These are phyloP conservation scores for Macrophomina pseudophaseolina DNA, from an alignment of 2,329 filamentous ascomycete species.

Conservation along the genomic window DNA sequence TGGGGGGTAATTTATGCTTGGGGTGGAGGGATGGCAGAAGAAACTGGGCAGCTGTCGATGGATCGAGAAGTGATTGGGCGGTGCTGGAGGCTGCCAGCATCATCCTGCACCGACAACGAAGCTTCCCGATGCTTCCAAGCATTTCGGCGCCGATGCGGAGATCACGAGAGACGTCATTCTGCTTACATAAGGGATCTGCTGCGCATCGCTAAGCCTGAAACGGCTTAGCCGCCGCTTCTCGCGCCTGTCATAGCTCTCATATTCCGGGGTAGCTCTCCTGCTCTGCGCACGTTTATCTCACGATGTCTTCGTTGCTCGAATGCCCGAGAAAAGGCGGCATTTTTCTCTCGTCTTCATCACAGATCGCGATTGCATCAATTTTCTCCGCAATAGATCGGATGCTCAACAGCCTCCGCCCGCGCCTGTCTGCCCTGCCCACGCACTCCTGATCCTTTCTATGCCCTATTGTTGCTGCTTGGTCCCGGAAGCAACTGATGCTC, in stretches of 20 bases:
- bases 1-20: constrained; percentile 21
- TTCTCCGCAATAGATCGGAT: background rate
- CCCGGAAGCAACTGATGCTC: background rate
- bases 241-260: constrained; percentile 14
- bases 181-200: background rate
- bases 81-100: constrained; percentile 10
- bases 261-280: constrained; percentile 12
- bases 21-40: constrained; percentile 7
- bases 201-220: constrained; percentile 9
- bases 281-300: background rate
- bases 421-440: background rate
- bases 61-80: constrained; percentile 10
- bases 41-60: constrained; percentile 11
- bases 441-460: background rate
- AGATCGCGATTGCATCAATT: background rate
- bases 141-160: constrained; percentile 6
- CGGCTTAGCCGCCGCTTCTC: constrained; percentile 2
- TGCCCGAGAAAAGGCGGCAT: constrained; percentile 1
- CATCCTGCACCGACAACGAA: constrained; percentile 12
- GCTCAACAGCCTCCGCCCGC: background rate
- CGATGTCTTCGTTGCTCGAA: background rate
- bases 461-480: constrained; percentile 2
- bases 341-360: background rate
- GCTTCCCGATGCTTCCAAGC: constrained; percentile 26
- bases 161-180: constrained; percentile 2